These are phyloP conservation scores for Boletus tylopilopsis DNA, from an alignment of 768 basidiomycete species.

Conservation along the genomic window DNA sequence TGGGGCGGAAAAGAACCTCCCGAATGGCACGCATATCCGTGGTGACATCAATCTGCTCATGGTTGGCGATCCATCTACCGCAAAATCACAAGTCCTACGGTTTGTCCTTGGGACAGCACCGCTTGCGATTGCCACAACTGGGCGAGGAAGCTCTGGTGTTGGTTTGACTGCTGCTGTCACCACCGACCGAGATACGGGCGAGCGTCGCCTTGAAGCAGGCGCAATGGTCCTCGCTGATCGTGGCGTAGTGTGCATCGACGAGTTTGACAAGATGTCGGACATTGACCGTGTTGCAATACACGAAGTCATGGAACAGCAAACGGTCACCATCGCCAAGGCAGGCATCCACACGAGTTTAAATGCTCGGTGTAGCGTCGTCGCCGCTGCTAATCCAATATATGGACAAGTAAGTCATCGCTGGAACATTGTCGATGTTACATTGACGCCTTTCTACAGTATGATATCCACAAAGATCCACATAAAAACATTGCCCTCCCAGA, in stretches of 20 bases:
- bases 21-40: conserved; percentile 97
- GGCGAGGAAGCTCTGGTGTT: conserved; percentile 96
- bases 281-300: conserved; percentile 98
- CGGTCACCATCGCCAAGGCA: conserved; percentile 98
- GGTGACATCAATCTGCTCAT: conserved; percentile 99
- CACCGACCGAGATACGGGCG: conserved; percentile 96
- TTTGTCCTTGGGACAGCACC: conserved; percentile 96
- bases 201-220: conserved; percentile 93
- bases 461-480: conserved; percentile 99
- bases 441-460: conserved; percentile 61
- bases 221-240: conserved; percentile 99
- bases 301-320: conserved; percentile 99
- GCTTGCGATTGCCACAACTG: conserved; percentile 96
- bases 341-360: conserved; percentile 98
- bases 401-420: conserved; percentile 63
- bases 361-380: conserved; percentile 95
- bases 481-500: conserved; percentile 98
- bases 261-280: conserved; percentile 99
- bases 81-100: conserved; percentile 93
- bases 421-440: not conserved
- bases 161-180: conserved; percentile 99
- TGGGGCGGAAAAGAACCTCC: conserved; percentile 95
- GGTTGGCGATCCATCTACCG: conserved; percentile 99
- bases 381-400: conserved; percentile 98
- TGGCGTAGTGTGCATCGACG: conserved; percentile 98